Base-by-base conservation (phyloP, 345 rosid species). In the Eucalyptus pauciflora region DNA sequence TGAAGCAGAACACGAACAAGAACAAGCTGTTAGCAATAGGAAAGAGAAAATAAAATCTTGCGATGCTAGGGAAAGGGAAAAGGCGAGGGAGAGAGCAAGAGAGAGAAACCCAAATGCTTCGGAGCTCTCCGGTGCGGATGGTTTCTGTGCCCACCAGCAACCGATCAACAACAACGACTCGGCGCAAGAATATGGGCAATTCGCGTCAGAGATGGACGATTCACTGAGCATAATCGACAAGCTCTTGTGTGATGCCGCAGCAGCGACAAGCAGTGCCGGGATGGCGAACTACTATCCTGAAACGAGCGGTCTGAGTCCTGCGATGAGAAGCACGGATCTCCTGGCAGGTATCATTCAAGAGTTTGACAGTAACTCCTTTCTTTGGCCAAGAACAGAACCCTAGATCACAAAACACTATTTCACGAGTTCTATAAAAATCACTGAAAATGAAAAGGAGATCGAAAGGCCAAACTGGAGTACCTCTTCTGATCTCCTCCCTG, bases 51-150 rank as follows among this genome's bases (percentile, higher is more conserved):
- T 88, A 86, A 88, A 85, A 87, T 86, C 50, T 90, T 22, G 92
- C 86, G 25, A 93, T 91, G 91, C 95, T 92, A 88, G 92, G 92
- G 20, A 93, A 96, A 85, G 97, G 91, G 94, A 92, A 90, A 94
- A 96, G 88, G 96, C 96, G 79, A 93, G 98, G 91, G 96, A 94
- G 92, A 95, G 97, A 90, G 94, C 97, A 43, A 89, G 88, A 87
- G 91, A 90, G 92, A 80, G 27, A 37, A 76, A 76, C 83, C 83
- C 83, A 37, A 76, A 20, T 41, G 83, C 83, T 37, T 18, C 27
- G 83, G 83, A 20, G 46, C 13, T 76, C 83, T 10, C 83, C 48
- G 83, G 83, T 92, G 92, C 95, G 92, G 92, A 92, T 87, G 89
- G 90, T 87, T 48, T 60, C 80, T 45, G 33, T 50, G 58, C 49